Conservation (phyloP, 1,284 basidiomycete genomes). For the Inonotus obliquus region DNA sequence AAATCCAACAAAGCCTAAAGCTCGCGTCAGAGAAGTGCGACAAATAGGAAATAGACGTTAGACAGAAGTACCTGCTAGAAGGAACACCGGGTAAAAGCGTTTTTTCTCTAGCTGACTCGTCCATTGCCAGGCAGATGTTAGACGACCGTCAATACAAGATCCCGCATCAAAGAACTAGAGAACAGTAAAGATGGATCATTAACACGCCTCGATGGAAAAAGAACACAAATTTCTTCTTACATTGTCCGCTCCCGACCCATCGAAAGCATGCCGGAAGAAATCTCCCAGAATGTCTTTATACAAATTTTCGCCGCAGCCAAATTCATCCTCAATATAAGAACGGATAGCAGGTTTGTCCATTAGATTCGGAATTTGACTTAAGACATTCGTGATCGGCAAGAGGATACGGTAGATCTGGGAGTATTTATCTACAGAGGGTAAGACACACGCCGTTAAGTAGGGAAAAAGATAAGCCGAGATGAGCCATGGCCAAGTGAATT, state of each 20-base stretch:
- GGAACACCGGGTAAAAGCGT: slow-evolving; percentile 71
- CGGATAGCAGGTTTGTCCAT: slow-evolving; percentile 59
- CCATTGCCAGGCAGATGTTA: slow-evolving; percentile 87
- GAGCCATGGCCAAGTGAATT: too few species aligned
- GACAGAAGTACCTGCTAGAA: slow-evolving; percentile 58
- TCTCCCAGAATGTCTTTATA: slow-evolving; percentile 67
- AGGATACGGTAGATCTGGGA: slow-evolving; percentile 84
- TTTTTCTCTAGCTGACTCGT: slow-evolving; percentile 79
- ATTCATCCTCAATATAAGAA: slow-evolving; percentile 76
- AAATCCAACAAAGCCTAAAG: slow-evolving; percentile 71
- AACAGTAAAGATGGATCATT: not conserved
- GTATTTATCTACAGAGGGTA: slow-evolving; percentile 58
- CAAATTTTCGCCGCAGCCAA: slow-evolving; percentile 64
- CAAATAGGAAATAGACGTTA: not conserved
- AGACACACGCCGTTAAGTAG: not conserved
- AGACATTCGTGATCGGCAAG: slow-evolving; percentile 73
- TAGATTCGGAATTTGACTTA: slow-evolving; percentile 63
- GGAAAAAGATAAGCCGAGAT: not conserved
- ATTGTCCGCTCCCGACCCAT: slow-evolving; percentile 63
- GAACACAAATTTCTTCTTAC: not conserved
- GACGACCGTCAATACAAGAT: slow-evolving; percentile 53
- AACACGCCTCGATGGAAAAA: not conserved
- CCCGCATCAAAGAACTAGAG: slow-evolving; percentile 28
- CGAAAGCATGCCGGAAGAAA: slow-evolving; percentile 81
- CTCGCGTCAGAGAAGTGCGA: not conserved